Evolutionary conservation across 148 eudicot genomes (phyloP).

Genomic region (Rhododendron molle): DNA sequence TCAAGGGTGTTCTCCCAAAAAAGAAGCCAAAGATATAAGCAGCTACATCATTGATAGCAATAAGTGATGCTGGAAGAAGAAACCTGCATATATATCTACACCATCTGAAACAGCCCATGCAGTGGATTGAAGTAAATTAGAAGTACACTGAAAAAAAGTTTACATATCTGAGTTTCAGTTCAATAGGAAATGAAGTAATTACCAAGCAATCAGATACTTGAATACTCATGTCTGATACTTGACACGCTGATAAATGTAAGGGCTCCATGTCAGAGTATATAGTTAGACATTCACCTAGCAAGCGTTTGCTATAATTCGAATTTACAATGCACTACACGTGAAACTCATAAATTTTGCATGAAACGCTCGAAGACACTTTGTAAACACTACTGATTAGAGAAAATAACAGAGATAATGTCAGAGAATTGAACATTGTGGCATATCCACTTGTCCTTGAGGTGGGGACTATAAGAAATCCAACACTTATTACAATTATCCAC

Average conservation of each 20-base stretch:
- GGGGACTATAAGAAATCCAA: not conserved
- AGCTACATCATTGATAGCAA: constrained; percentile 88
- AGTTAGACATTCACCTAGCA: too few species aligned
- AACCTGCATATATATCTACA: constrained; percentile 49
- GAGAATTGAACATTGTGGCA: not conserved
- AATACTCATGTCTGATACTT: too few species aligned
- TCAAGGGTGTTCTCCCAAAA: constrained; percentile 94
- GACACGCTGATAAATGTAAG: too few species aligned
- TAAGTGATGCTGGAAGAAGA: constrained; percentile 97
- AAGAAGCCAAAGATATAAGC: constrained; percentile 93
- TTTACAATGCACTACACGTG: not conserved
- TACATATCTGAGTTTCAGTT: not conserved
- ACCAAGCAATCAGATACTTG: too few species aligned
- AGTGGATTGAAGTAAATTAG: not conserved
- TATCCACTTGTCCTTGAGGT: not conserved
- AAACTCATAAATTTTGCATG: not conserved
- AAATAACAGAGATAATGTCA: not conserved
- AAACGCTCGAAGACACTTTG: not conserved
- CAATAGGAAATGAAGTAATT: too few species aligned
- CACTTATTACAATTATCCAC: not conserved
- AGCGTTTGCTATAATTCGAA: too few species aligned
- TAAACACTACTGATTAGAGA: not conserved
- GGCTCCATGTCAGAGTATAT: too few species aligned
- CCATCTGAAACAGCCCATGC: not conserved
- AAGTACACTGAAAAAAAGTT: too few species aligned